A percentile compares a stretch with the other conserved stretches of the same genome.
Conservation (phyloP, 2,329 filamentous ascomycete genomes). For the Calonectria crousiana region DNA sequence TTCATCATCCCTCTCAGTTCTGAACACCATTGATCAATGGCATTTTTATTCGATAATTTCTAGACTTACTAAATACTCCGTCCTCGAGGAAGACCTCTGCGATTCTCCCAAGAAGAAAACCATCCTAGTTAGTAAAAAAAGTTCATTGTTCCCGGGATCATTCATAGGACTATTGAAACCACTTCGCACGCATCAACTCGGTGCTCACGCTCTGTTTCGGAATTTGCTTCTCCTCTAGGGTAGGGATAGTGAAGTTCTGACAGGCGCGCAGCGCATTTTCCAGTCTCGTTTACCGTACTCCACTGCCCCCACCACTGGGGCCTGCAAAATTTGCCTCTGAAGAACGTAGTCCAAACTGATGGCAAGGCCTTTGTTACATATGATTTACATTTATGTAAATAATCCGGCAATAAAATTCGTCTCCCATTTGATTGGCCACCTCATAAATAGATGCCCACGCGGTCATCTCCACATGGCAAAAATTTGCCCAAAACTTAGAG, state of each 20-base stretch:
- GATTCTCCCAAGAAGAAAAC: too few species aligned
- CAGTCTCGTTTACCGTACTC: not conserved
- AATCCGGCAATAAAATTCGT: not conserved
- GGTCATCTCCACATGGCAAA: too few species aligned
- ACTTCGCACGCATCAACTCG: not conserved
- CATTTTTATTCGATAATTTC: too few species aligned
- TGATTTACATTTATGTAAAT: not conserved
- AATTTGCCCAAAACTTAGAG: too few species aligned
- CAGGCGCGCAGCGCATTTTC: not conserved
- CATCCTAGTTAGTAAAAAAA: too few species aligned
- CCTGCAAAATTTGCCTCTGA: not conserved
- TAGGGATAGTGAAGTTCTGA: not conserved
- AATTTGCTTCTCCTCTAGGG: not conserved
- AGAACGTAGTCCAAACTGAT: not conserved
- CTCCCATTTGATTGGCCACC: not conserved
- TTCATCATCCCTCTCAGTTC: not conserved
- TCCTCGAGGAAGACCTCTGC: too few species aligned
- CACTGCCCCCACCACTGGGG: not conserved
- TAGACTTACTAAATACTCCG: too few species aligned
- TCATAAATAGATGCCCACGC: not conserved
- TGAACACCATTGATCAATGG: accelerated
- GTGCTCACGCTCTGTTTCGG: not conserved
- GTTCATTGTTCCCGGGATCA: too few species aligned
- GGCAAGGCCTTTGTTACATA: not conserved
- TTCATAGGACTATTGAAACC: not conserved